Base-by-base conservation (phyloP, 73 alveolate genomes). In the Symbiodinium natans region DNA sequence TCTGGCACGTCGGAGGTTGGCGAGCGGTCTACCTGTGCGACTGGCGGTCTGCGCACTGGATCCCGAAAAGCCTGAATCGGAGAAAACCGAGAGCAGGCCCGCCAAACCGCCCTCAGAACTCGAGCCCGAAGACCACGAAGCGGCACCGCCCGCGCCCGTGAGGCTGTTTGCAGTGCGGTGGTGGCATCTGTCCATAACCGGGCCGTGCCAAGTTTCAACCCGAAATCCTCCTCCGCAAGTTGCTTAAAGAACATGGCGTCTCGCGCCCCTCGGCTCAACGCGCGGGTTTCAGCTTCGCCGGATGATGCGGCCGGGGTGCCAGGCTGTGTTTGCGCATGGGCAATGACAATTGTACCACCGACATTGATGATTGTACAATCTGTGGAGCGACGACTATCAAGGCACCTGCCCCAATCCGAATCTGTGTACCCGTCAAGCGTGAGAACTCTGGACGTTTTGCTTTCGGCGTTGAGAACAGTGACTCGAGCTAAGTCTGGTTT, bases 381-480 rank as follows among this genome's bases (percentile, higher is more conserved):
- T 29, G 73, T 39, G 41, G 92, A 83, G 3, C 92, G 40, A 40
- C 92, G 74, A 21, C 73, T 41, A 73, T 83, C 74, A 9, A 42
- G 92, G 52, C 92, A 83, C 1, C 92, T 73, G 25, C 73, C 92
- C 92, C 74, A 83, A 83, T 83, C 92, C 43, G 92, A 83, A 41
- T 83, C 92, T 36, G 68, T 83, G 43, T 2, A 83, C 25, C 92
- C 92, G 41, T n/a, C 41, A 40, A 23, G 43, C 92, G 92, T 83
- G 31, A 83, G 92, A 15, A 41, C 73, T 39, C 92, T 39, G 92
- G 92, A 83, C 41, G 92, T 23, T n/a, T 42, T 83, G 43, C 73
- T 83, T 83, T 83, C 92, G 43, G 92, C 41, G 23, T 83, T 83
- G 41, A 83, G 73, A n/a, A 41, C 13, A 34, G 21, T 36, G 3